A percentile compares a stretch with the other conserved stretches of the same genome.
phyloP scores from a whole-genome alignment of 2,329 filamentous ascomycete genomes.

The Endocalyx cinctus region DNA sequence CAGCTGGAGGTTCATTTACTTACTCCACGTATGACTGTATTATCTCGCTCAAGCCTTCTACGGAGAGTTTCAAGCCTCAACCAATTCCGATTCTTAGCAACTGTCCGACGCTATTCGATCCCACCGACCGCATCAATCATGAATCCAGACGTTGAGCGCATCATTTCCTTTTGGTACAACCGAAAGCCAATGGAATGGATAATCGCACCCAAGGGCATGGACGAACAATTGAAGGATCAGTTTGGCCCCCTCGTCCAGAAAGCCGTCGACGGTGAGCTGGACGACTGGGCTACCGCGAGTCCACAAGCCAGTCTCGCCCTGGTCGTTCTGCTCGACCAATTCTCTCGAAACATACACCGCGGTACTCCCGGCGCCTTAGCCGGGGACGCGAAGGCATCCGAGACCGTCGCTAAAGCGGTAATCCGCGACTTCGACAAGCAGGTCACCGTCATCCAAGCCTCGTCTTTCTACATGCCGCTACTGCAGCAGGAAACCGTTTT shows the following conservation, averaged over 20 bases:
- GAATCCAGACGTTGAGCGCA: constrained; percentile 7
- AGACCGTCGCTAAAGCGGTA: constrained; percentile 2
- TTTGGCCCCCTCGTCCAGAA: constrained; percentile 8
- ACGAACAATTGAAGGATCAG: constrained; percentile 3
- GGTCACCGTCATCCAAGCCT: constrained; percentile 6
- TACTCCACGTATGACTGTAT: no score
- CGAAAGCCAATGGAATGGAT: constrained; percentile 13
- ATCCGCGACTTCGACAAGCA: constrained; percentile 8
- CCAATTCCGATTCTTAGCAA: no score
- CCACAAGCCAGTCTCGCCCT: constrained; percentile 9
- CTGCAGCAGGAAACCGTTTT: constrained; percentile 7
- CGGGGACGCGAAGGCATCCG: constrained; percentile 5
- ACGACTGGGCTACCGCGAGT: constrained; percentile 3
- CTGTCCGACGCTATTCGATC: not conserved
- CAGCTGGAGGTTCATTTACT: no score
- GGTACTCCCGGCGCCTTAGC: constrained; percentile 5
- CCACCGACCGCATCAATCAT: constrained; percentile 1
- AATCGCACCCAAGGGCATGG: constrained; percentile 7
- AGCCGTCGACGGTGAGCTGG: constrained; percentile 4
- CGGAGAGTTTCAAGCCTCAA: no score
- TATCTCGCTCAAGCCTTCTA: no score
- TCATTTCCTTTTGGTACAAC: constrained; percentile 13
- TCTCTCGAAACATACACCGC: constrained; percentile 12
- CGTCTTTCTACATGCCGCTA: constrained; percentile 11
- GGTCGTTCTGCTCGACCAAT: constrained; percentile 11